Evolutionary conservation across 2,329 filamentous ascomycete genomes (phyloP).

Genomic region (Bipolaris oryzae): DNA sequence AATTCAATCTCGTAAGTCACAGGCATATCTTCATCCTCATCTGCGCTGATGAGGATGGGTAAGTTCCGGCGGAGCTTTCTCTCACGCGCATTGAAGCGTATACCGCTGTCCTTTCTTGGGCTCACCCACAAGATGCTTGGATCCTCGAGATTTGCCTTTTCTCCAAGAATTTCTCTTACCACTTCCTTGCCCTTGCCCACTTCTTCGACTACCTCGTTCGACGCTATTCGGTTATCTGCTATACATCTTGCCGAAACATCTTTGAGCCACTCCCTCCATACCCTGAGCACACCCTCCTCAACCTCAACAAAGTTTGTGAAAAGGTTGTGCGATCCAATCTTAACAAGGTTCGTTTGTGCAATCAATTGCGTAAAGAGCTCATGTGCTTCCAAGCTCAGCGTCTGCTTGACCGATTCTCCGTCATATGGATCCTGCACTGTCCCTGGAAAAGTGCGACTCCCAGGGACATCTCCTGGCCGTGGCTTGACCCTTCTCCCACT

Average conservation of each 20-base stretch:
- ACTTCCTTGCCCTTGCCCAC: conserved; percentile 31
- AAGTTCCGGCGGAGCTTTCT: conserved; percentile 53
- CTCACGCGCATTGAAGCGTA: conserved; percentile 69
- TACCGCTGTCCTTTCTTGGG: conserved; percentile 65
- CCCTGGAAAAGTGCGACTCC: conserved; percentile 49
- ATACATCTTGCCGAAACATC: conserved; percentile 43
- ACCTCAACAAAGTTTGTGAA: conserved; percentile 70
- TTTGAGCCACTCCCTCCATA: conserved; percentile 75
- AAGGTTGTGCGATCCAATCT: conserved; percentile 64
- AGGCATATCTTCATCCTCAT: conserved; percentile 72
- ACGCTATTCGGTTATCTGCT: conserved; percentile 17
- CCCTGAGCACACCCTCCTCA: conserved; percentile 69
- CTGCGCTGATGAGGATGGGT: conserved; percentile 62
- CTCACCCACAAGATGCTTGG: conserved; percentile 71
- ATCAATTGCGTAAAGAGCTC: conserved; percentile 79
- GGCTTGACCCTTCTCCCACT: conserved; percentile 44
- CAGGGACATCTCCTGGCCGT: conserved; percentile 56
- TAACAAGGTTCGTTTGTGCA: conserved; percentile 70
- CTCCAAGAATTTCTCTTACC: conserved; percentile 18
- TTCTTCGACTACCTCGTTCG: conserved; percentile 30
- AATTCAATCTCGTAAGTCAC: conserved; percentile 74
- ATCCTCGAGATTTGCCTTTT: conserved; percentile 20
- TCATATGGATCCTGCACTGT: conserved; percentile 35
- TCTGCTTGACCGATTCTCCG: conserved; percentile 61
- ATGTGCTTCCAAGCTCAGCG: conserved; percentile 68